Base-by-base conservation (phyloP, 805 yeast genomes). In the Kockiozyma suomiensis region DNA sequence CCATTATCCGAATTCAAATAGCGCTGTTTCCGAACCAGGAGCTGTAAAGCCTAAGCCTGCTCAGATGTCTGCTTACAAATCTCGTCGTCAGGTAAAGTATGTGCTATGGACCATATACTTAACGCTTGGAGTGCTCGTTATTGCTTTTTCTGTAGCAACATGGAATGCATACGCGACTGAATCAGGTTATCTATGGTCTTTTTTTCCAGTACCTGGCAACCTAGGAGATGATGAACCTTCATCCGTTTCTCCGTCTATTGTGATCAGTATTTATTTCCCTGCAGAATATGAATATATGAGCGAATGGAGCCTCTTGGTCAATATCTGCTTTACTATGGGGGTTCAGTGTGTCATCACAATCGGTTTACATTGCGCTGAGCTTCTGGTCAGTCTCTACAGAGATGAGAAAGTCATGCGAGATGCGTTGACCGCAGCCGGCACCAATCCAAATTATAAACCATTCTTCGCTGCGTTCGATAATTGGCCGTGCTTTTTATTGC, bases 281-380 rank as follows among this genome's bases (percentile, higher is more conserved):
- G 37, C 37, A 32, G 13, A 13, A 8, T 7, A 13, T 13, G 38
- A 4, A 5, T 5, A 5, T 33, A 33, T 33, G 38, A 33, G 38
- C n/a, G 51, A 48, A 3, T 2, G 3, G 17, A 26, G 30, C 19
- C 12, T 28, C 2, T 46, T 26, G 4, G 32, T 40, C 47, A 25
- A 23, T 17, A 28, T 38, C n/a, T 23, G 17, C 23, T 21, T 38
- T 30, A 40, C 42, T 7, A 38, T 32, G 17, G 25, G 35, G 13
- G 30, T 33, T 10, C 54, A 37, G 33, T 28, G 28, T 13, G 4
- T 38, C 10, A 15, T 50, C 26, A 40, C 54, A 4, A 25, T 50
- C 6, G 46, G 37, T 10, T 19, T 30, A 2, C 54, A 50, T 25
- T 50, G 30, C 30, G 54, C 54, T 13, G 54, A 50, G 28, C 35